These are phyloP conservation scores for Luzula sylvatica DNA, from an alignment of 176 grass and related monocot genomes.

Conservation along the genomic window DNA sequence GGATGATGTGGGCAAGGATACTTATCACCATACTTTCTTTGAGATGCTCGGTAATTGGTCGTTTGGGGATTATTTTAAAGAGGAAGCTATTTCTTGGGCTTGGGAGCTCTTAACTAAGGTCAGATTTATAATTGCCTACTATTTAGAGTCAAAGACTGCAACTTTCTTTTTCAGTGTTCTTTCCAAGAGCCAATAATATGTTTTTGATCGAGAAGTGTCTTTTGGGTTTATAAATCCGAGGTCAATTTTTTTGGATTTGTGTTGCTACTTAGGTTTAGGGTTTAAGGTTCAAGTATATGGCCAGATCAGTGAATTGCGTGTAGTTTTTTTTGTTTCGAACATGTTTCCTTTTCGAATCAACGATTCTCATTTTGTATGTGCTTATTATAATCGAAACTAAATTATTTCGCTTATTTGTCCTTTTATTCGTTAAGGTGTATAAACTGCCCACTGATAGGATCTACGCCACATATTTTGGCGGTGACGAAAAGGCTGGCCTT, in stretches of 20 bases:
- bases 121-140: neutral
- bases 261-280: neutral
- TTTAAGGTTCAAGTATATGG: neutral
- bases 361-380: too few relatives aligned
- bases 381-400: neutral
- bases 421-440: conserved; percentile 50
- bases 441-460: conserved; percentile 81
- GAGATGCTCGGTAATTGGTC: conserved; percentile 99
- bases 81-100: conserved; percentile 79
- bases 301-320: neutral
- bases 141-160: neutral
- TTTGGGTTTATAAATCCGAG: neutral
- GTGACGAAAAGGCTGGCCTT: conserved; percentile 64
- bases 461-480: conserved; percentile 90
- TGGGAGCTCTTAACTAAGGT: conserved; percentile 92
- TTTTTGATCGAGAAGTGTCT: neutral
- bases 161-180: neutral
- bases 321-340: too few relatives aligned
- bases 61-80: conserved; percentile 92
- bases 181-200: neutral
- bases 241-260: neutral
- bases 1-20: conserved; percentile 98
- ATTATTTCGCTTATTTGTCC: too few relatives aligned
- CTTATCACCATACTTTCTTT: conserved; percentile 97
- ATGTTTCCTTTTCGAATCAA: too few relatives aligned